These are phyloP conservation scores for Colletotrichum lentis DNA, from an alignment of 2,329 filamentous ascomycete genomes.

Conservation along the genomic window DNA sequence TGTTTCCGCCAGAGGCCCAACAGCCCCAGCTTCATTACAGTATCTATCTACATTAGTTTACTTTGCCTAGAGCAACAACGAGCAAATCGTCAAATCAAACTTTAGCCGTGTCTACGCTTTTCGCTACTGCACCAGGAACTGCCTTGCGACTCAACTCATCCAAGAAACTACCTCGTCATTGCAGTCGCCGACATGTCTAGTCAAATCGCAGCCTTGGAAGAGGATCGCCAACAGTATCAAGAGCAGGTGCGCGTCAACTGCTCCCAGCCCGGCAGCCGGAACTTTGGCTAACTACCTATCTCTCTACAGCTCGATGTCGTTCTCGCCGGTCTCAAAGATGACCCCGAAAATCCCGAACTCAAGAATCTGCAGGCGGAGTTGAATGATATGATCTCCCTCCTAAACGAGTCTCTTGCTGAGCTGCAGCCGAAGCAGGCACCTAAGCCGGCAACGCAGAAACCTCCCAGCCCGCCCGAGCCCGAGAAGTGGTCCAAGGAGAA, in stretches of 20 bases:
- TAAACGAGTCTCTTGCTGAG: conserved; percentile 83
- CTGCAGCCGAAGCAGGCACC: conserved; percentile 67
- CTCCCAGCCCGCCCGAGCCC: conserved; percentile 62
- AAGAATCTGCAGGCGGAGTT: conserved; percentile 81
- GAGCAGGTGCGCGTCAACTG: conserved; percentile 58
- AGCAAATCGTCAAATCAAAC: neutral
- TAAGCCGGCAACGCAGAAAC: conserved; percentile 52
- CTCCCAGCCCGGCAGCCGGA: neutral
- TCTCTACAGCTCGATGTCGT: conserved; percentile 76
- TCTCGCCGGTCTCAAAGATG: conserved; percentile 76
- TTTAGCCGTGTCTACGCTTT: neutral
- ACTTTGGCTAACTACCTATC: conserved; percentile 36
- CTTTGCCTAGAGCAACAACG: neutral
- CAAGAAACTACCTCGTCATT: neutral
- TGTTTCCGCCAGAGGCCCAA: conserved; percentile 3
- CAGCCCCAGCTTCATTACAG: neutral
- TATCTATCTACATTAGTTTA: neutral
- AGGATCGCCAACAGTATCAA: conserved; percentile 63
- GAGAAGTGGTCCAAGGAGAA: conserved; percentile 84
- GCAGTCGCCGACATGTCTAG: conserved; percentile 34
- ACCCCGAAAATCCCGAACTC: conserved; percentile 82
- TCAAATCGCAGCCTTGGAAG: conserved; percentile 56
- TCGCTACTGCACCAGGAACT: too few relatives aligned
- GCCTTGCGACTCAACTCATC: neutral
- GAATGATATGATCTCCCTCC: conserved; percentile 79